A percentile compares a stretch with the other conserved stretches of the same genome.
Conservation (phyloP, 805 yeast genomes). For the Hanseniaspora lachancei region DNA sequence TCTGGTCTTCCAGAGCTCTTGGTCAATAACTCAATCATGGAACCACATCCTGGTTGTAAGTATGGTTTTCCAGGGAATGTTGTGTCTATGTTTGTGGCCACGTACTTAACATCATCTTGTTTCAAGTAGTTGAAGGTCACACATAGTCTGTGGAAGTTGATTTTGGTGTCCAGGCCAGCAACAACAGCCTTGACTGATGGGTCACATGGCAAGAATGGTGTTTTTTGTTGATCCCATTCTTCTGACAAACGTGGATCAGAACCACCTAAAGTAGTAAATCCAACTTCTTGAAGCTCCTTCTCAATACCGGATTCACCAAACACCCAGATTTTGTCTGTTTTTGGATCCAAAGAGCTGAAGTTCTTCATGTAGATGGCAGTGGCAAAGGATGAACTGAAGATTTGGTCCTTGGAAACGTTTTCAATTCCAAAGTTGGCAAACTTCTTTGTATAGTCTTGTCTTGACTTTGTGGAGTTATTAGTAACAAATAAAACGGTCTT, state of each 20-base stretch:
- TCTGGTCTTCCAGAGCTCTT: constrained; percentile 56
- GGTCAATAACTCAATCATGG: constrained; percentile 66
- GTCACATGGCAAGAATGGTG: constrained; percentile 48
- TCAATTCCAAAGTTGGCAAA: constrained; percentile 43
- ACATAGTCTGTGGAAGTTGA: constrained; percentile 74
- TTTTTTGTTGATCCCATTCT: constrained; percentile 43
- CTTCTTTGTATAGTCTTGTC: constrained; percentile 62
- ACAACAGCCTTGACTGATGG: constrained; percentile 73
- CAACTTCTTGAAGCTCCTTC: constrained; percentile 61
- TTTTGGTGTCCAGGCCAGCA: constrained; percentile 65
- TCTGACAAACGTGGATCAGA: constrained; percentile 48
- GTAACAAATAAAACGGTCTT: constrained; percentile 83
- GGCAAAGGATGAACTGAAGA: constrained; percentile 87
- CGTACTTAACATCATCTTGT: constrained; percentile 38
- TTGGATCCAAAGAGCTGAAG: constrained; percentile 59
- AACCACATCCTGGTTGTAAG: constrained; percentile 89
- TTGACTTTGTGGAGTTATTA: constrained; percentile 85
- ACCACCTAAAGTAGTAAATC: constrained; percentile 73
- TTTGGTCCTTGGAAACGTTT: constrained; percentile 42
- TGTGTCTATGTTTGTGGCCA: constrained; percentile 91
- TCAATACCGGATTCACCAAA: constrained; percentile 81
- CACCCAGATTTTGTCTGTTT: constrained; percentile 67
- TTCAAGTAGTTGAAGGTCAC: constrained; percentile 67
- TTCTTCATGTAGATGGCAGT: constrained; percentile 73
- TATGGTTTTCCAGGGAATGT: constrained; percentile 84